Percentiles rank a stretch among this genome's conserved stretches.
Evolutionary conservation across 371 early-diverging fungal genomes (phyloP).

Genomic region (Mortierella sp.): DNA sequence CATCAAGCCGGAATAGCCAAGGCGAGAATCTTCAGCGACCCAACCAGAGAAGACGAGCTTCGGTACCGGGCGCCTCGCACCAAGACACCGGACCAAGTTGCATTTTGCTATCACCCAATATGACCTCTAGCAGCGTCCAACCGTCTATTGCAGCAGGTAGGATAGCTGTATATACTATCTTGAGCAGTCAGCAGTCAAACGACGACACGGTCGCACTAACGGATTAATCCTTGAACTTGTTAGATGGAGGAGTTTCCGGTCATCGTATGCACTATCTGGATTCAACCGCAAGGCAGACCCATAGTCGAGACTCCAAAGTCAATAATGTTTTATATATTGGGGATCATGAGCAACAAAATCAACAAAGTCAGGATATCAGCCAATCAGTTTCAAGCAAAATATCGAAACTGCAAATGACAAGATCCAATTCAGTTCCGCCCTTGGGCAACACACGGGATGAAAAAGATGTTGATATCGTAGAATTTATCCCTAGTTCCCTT

Average conservation of each 20-base stretch:
- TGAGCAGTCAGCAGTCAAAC: too few species aligned
- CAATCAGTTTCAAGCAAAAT: neutral
- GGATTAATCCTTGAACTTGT: too few species aligned
- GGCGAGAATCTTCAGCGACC: neutral
- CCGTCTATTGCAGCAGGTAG: neutral
- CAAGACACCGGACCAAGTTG: neutral
- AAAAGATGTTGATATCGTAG: neutral
- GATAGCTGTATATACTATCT: too few species aligned
- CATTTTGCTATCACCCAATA: neutral
- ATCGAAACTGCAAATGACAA: neutral
- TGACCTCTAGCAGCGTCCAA: neutral
- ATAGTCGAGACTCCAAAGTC: too few species aligned
- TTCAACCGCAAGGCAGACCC: too few species aligned
- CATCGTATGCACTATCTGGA: too few species aligned
- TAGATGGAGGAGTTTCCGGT: too few species aligned
- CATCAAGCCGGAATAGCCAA: neutral
- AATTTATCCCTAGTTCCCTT: constrained; percentile 4
- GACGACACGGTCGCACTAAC: too few species aligned
- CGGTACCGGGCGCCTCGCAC: neutral
- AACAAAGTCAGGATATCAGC: neutral
- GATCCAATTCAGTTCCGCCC: neutral
- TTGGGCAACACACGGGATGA: neutral
- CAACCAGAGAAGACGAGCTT: neutral
- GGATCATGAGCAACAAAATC: neutral
- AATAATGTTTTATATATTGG: too few species aligned